Percentiles rank a stretch among this genome's conserved stretches.
These are phyloP conservation scores for Cantharellus cinnabarinus DNA, from an alignment of 768 basidiomycete species.

Conservation along the genomic window DNA sequence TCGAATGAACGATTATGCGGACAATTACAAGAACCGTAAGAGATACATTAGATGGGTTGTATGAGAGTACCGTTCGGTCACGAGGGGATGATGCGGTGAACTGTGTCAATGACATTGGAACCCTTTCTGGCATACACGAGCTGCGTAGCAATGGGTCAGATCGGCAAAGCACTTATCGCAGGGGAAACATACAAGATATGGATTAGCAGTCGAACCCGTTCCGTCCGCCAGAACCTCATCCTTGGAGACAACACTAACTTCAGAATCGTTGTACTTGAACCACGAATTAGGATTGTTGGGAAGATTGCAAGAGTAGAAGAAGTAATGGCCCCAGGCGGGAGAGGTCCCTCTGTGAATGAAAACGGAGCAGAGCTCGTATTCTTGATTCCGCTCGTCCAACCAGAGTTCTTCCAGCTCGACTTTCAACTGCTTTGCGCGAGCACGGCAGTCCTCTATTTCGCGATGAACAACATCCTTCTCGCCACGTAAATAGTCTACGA, in stretches of 20 bases:
- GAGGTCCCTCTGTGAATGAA: constrained; percentile 81
- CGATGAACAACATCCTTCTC: constrained; percentile 33
- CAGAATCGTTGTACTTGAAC: constrained; percentile 95
- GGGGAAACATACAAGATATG: constrained; percentile 48
- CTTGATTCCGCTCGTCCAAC: constrained; percentile 40
- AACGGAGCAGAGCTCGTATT: constrained; percentile 83
- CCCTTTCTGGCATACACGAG: constrained; percentile 71
- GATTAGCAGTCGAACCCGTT: constrained; percentile 78
- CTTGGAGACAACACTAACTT: constrained; percentile 53
- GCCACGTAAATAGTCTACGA: constrained; percentile 28
- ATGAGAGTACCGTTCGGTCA: background rate
- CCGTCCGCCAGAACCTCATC: constrained; percentile 78
- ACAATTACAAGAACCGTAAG: background rate
- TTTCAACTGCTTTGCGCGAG: constrained; percentile 34
- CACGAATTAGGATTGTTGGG: constrained; percentile 64
- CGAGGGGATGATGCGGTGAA: constrained; percentile 4
- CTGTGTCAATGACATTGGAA: constrained; percentile 54
- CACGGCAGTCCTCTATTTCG: constrained; percentile 38
- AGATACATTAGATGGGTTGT: background rate
- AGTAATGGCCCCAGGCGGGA: constrained; percentile 83
- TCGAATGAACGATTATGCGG: background rate
- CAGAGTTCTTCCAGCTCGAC: constrained; percentile 53
- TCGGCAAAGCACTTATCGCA: background rate
- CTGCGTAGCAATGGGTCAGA: constrained; percentile 18
- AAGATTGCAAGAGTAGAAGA: constrained; percentile 80